A percentile compares a stretch with the other conserved stretches of the same genome.
These are phyloP conservation scores for Macrophomina tecta DNA, from an alignment of 2,329 filamentous ascomycete species.

Conservation along the genomic window DNA sequence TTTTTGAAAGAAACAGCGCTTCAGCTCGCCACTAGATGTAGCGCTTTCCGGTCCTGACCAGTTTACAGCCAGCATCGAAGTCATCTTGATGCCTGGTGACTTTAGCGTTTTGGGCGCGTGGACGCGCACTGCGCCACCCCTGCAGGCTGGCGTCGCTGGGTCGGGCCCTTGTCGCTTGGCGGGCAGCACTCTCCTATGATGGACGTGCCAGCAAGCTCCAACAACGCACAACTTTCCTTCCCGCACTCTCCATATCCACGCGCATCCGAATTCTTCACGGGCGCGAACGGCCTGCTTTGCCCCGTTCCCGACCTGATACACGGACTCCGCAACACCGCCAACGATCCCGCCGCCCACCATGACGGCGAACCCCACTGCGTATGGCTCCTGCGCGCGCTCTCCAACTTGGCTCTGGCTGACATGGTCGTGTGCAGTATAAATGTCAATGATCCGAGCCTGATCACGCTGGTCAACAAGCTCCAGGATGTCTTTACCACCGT, in stretches of 20 bases:
- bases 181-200: conserved; percentile 25
- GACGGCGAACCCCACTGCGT: conserved; percentile 51
- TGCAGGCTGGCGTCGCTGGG: conserved; percentile 16
- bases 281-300: conserved; percentile 22
- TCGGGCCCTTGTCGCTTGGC: conserved; percentile 26
- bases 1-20: too few species aligned
- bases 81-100: conserved; percentile 11
- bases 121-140: conserved; percentile 20
- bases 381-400: conserved; percentile 29
- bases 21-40: too few species aligned
- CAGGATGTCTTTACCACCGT: conserved; percentile 99
- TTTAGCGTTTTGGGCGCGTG: background rate
- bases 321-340: conserved; percentile 19
- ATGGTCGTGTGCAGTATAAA: conserved; percentile 63
- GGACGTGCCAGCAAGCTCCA: conserved; percentile 27
- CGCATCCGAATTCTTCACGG: conserved; percentile 11
- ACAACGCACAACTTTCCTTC: conserved; percentile 26
- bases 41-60: too few species aligned
- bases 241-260: conserved; percentile 12
- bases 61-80: too few species aligned
- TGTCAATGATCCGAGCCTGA: conserved; percentile 72
- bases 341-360: conserved; percentile 38
- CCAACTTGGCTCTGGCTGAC: conserved; percentile 16
- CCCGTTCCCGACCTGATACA: background rate
- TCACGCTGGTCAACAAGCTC: conserved; percentile 94